Evolutionary conservation across 1,284 basidiomycete species (phyloP).

Genomic region (Ustilago curta): DNA sequence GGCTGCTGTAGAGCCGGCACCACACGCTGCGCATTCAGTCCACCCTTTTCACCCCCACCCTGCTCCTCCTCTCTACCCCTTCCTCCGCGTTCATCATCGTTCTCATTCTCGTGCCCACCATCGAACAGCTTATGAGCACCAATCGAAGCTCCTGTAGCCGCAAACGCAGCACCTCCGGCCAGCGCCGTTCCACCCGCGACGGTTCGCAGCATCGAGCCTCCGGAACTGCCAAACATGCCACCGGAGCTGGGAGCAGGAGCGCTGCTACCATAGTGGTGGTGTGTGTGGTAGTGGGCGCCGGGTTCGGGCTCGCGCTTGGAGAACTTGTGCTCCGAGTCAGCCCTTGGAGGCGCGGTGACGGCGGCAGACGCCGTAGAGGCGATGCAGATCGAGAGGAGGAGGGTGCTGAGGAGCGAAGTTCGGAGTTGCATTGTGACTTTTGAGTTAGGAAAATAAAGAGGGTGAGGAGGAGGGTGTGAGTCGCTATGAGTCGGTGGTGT

Average conservation of each 20-base stretch:
- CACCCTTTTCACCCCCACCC: background rate
- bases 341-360: background rate
- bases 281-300: background rate
- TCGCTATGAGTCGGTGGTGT: constrained; percentile 10
- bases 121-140: constrained; percentile 20
- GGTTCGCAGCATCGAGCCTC: background rate
- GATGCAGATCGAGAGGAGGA: constrained; percentile 6
- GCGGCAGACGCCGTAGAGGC: background rate
- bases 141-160: constrained; percentile 21
- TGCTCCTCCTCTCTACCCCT: background rate
- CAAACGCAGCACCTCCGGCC: constrained; percentile 20
- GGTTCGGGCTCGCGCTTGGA: constrained; percentile 16
- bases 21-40: background rate
- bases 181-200: constrained; percentile 11
- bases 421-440: constrained; percentile 14
- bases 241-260: constrained; percentile 1
- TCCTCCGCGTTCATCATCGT: background rate
- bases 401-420: background rate
- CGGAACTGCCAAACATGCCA: constrained; percentile 14
- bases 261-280: constrained; percentile 9
- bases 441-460: background rate
- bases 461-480: constrained; percentile 3
- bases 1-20: background rate
- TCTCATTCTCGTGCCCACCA: background rate
- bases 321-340: constrained; percentile 25